Conservation (phyloP, 306 rosid species). For the Gastrolobium bilobum region DNA sequence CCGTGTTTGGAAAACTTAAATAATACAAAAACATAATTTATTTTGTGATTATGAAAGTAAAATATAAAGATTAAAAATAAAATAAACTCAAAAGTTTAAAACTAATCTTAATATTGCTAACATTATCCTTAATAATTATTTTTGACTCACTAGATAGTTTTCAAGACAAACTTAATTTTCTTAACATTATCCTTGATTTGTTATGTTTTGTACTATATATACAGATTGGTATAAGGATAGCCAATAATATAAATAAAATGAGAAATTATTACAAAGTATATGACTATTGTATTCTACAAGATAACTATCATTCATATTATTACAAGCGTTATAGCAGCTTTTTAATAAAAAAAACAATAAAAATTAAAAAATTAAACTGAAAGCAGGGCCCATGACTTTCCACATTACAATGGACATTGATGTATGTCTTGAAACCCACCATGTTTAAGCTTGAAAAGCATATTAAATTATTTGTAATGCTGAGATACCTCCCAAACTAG, state of each 20-base stretch:
- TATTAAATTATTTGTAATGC: conserved; percentile 62
- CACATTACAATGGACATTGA: conserved; percentile 5
- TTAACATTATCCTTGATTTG: no score
- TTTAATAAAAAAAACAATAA: background rate
- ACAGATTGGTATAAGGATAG: background rate
- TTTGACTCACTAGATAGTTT: no score
- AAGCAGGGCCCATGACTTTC: conserved; percentile 26
- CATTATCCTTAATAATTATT: no score
- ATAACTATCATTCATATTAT: conserved; percentile 36
- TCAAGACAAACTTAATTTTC: no score
- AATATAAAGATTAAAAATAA: no score
- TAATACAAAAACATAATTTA: no score
- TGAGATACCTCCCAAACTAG: conserved; percentile 73
- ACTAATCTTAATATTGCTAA: no score
- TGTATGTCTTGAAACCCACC: conserved; percentile 22
- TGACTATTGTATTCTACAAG: conserved; percentile 31
- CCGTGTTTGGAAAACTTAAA: no score
- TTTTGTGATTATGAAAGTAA: no score
- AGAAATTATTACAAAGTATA: conserved; percentile 35
- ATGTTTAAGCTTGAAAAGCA: conserved; percentile 35
- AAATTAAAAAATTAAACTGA: background rate
- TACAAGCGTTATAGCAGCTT: conserved; percentile 32
- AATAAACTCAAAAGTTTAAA: no score
- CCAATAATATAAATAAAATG: conserved; percentile 34
- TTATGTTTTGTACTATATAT: background rate